These are phyloP conservation scores for Aureobasidium lini DNA, from an alignment of 2,329 filamentous ascomycete species.

Conservation along the genomic window DNA sequence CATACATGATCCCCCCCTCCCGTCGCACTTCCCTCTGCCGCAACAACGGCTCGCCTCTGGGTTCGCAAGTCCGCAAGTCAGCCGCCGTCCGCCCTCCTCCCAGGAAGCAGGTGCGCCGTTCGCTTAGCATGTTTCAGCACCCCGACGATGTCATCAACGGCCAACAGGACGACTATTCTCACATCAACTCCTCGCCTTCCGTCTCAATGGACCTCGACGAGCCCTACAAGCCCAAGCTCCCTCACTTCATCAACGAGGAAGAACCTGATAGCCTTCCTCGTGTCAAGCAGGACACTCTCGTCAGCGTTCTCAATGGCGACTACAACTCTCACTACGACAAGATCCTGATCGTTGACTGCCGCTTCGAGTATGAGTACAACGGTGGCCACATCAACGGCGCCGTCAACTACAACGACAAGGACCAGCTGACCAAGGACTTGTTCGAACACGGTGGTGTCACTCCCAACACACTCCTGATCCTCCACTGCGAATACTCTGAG, in stretches of 20 bases:
- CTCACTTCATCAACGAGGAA: conserved; percentile 74
- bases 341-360: conserved; percentile 86
- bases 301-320: conserved; percentile 81
- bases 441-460: conserved; percentile 56
- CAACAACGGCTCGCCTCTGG: conserved; percentile 68
- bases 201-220: conserved; percentile 75
- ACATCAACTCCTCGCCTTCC: conserved; percentile 49
- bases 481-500: conserved; percentile 98
- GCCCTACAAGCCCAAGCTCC: conserved; percentile 63
- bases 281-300: conserved; percentile 72
- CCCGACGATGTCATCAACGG: conserved; percentile 80
- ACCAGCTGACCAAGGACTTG: conserved; percentile 69
- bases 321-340: conserved; percentile 70
- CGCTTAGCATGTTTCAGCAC: conserved; percentile 96
- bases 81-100: conserved; percentile 56
- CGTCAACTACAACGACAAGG: conserved; percentile 96
- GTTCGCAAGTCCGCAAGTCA: conserved; percentile 61
- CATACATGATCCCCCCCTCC: conserved; percentile 49
- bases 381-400: conserved; percentile 92
- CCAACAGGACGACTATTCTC: conserved; percentile 54
- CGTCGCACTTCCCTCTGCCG: conserved; percentile 60
- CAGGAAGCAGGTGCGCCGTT: conserved; percentile 82
- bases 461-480: conserved; percentile 72
- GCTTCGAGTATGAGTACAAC: conserved; percentile 97
- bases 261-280: conserved; percentile 81